These are phyloP conservation scores for Crithidia thermophila DNA, from an alignment of 208 protist species.

Conservation along the genomic window DNA sequence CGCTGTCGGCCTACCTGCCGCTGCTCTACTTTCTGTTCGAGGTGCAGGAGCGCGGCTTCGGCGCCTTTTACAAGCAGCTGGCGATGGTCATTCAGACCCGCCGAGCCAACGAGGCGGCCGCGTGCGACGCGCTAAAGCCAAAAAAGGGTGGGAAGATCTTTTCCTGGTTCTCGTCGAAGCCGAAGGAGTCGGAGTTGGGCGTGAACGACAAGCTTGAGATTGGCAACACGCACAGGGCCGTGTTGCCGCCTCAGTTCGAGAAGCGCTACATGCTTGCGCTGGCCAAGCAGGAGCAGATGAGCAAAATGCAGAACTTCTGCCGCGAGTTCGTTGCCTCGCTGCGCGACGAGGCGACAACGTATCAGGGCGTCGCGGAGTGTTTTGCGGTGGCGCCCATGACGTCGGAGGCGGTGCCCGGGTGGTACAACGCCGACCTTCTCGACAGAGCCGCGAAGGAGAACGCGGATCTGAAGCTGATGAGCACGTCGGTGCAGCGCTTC, in stretches of 20 bases:
- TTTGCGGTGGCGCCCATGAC: conserved; percentile 1
- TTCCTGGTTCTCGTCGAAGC: conserved; percentile 38
- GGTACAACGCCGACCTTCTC: conserved; percentile 16
- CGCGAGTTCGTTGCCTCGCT: conserved; percentile 16
- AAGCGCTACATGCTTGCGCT: conserved; percentile 32
- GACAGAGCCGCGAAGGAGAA: conserved; percentile 5
- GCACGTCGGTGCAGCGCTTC: conserved; percentile 19
- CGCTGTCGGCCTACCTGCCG: conserved; percentile 25
- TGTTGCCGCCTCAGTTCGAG: conserved; percentile 20
- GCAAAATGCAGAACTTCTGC: conserved; percentile 29
- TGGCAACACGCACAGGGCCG: conserved; percentile 9
- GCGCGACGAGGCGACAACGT: conserved; percentile 10
- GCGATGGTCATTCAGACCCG: conserved; percentile 7
- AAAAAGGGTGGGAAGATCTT: conserved; percentile 29
- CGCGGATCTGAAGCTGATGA: conserved; percentile 8
- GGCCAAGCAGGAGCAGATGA: conserved; percentile 25
- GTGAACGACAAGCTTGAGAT: conserved; percentile 34
- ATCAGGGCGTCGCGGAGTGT: conserved; percentile 24
- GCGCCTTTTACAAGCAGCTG: conserved; percentile 28
- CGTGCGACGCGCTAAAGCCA: conserved; percentile 19
- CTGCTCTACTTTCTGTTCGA: conserved; percentile 40
- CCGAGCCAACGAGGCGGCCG: conserved; percentile 21
- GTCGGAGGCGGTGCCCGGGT: conserved; percentile 8
- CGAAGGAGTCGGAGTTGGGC: conserved; percentile 26
- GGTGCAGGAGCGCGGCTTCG: conserved; percentile 21